Conservation (phyloP, 2,329 filamentous ascomycete genomes). For the Cadophora malorum region DNA sequence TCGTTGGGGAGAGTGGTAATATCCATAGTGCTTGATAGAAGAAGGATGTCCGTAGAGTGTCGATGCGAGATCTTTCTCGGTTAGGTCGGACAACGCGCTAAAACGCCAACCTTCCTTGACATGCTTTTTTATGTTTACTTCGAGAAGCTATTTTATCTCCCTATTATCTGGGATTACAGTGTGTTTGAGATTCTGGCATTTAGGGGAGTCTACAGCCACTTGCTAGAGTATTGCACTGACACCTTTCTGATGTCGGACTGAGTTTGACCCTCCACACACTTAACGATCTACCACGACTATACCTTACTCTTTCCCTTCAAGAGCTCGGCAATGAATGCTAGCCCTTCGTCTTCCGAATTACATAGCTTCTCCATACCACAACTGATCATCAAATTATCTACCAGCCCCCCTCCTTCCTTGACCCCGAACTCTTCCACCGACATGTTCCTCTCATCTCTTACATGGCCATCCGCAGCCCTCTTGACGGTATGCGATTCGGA, state of each 20-base stretch:
- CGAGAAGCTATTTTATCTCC: neutral
- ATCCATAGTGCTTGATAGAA: constrained; percentile 40
- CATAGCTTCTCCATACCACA: constrained; percentile 36
- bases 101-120: neutral
- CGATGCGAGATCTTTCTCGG: neutral
- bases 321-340: constrained; percentile 28
- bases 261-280: neutral
- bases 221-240: neutral
- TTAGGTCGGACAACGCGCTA: neutral
- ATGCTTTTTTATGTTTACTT: neutral
- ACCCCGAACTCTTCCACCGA: constrained; percentile 54
- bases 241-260: neutral
- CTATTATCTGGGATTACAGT: neutral
- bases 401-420: constrained; percentile 49
- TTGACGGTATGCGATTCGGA: constrained; percentile 20
- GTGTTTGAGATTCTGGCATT: neutral
- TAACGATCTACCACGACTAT: neutral
- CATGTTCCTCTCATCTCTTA: constrained; percentile 36
- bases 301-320: constrained; percentile 22
- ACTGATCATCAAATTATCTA: constrained; percentile 42
- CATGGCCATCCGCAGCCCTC: constrained; percentile 33
- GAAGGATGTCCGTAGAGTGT: neutral
- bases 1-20: constrained; percentile 60
- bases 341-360: constrained; percentile 35
- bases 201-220: neutral